phyloP scores from a whole-genome alignment of 306 rosid genomes.

The Castanopsis chinensis region DNA sequence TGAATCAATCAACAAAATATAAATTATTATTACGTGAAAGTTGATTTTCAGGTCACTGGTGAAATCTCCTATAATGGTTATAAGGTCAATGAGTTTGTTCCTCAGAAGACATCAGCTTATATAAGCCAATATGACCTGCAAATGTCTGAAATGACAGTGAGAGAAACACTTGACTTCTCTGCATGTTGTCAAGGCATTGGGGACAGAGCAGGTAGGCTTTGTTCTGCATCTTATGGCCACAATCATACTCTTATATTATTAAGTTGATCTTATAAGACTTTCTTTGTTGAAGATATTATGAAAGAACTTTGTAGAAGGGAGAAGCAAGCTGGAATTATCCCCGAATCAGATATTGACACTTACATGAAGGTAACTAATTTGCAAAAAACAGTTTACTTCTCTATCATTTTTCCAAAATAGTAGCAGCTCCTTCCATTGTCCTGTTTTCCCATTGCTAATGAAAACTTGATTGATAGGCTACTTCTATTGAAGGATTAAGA shows the following conservation, averaged over 20 bases:
- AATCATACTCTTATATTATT: background rate
- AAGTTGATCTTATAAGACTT: background rate
- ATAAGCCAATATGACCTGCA: conserved; percentile 36
- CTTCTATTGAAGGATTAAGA: conserved; percentile 46
- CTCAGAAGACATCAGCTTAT: conserved; percentile 35
- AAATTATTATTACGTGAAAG: background rate
- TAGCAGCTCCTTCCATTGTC: background rate
- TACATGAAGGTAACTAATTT: conserved; percentile 19
- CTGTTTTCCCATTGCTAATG: background rate
- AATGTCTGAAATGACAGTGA: conserved; percentile 28
- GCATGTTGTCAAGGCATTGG: conserved; percentile 28
- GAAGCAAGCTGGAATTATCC: conserved; percentile 27
- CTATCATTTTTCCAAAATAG: background rate
- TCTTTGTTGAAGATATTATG: conserved; percentile 19
- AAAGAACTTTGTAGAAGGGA: conserved; percentile 26
- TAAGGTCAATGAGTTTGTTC: conserved; percentile 20
- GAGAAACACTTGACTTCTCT: conserved; percentile 30
- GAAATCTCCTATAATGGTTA: conserved; percentile 27
- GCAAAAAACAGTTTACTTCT: background rate
- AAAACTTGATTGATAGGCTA: conserved; percentile 41
- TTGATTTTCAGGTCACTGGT: conserved; percentile 12
- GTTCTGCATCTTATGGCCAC: background rate
- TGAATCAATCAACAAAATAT: background rate
- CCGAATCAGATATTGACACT: conserved; percentile 26
- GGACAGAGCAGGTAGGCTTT: conserved; percentile 21